Percentiles rank a stretch among this genome's conserved stretches.
phyloP scores from a whole-genome alignment of 371 early-diverging fungal species.

The Actinomucor elegans region DNA sequence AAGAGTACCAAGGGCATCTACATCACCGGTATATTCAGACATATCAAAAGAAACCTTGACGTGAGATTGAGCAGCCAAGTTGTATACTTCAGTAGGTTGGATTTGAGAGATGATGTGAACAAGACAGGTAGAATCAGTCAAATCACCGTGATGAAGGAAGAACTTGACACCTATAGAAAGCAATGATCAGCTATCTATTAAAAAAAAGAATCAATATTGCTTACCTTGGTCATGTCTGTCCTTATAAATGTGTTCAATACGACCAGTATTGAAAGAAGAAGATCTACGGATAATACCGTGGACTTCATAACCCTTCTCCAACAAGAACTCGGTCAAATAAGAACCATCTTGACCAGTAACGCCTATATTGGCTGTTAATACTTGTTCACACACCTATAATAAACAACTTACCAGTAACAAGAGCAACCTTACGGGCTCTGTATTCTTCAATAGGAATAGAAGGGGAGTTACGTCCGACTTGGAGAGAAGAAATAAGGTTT shows the following conservation, averaged over 20 bases:
- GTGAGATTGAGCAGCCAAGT: conserved; percentile 78
- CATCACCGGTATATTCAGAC: conserved; percentile 89
- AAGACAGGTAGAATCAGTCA: conserved; percentile 82
- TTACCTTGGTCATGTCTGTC: conserved; percentile 67
- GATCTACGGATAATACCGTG: conserved; percentile 86
- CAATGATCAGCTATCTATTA: no score
- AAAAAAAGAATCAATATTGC: conserved; percentile 1
- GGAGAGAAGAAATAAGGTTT: conserved; percentile 22
- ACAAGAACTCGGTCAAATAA: conserved; percentile 75
- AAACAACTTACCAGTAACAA: conserved; percentile 59
- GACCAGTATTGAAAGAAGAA: conserved; percentile 83
- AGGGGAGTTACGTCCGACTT: conserved; percentile 21
- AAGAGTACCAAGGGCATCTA: conserved; percentile 82
- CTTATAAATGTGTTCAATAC: conserved; percentile 81
- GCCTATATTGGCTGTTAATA: conserved; percentile 32
- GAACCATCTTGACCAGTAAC: conserved; percentile 88
- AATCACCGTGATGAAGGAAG: conserved; percentile 84
- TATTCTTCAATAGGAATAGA: conserved; percentile 53
- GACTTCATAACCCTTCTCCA: conserved; percentile 79
- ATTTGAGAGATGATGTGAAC: conserved; percentile 77
- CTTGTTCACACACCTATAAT: background rate
- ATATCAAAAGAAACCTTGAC: conserved; percentile 90
- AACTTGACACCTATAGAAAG: conserved; percentile 63
- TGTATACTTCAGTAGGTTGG: conserved; percentile 80
- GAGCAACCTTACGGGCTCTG: conserved; percentile 65